A percentile compares a stretch with the other conserved stretches of the same genome.
Conservation (phyloP, 2,329 filamentous ascomycete genomes). For the Teratosphaeria nubilosa region DNA sequence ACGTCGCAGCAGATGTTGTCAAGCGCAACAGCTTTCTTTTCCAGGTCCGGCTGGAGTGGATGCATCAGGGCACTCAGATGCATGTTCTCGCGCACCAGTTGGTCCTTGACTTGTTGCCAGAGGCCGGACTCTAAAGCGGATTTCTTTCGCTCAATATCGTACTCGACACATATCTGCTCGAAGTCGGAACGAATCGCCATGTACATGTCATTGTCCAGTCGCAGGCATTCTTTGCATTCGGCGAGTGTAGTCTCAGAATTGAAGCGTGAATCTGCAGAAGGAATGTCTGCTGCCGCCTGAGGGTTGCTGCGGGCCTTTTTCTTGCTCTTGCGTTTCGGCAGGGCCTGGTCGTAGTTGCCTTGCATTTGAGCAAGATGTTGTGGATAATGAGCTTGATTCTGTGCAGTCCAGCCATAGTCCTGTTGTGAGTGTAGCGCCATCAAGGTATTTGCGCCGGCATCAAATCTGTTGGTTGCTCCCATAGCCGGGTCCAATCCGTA, state of each 20-base stretch:
- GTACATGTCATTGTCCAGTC: conserved; percentile 55
- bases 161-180: conserved; percentile 57
- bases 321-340: conserved; percentile 55
- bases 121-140: conserved; percentile 60
- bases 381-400: conserved; percentile 12
- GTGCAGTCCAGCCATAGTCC: conserved; percentile 4
- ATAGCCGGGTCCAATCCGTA: background rate
- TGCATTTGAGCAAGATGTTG: conserved; percentile 18
- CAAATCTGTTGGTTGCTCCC: background rate
- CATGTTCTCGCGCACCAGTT: conserved; percentile 52
- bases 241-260: conserved; percentile 75
- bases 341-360: conserved; percentile 48
- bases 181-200: conserved; percentile 56
- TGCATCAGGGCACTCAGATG: conserved; percentile 54
- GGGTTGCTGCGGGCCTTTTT: conserved; percentile 59
- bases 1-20: conserved; percentile 75
- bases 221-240: conserved; percentile 62
- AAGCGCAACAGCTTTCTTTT: conserved; percentile 57
- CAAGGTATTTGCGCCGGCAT: background rate
- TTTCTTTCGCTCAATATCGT: conserved; percentile 59
- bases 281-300: conserved; percentile 56
- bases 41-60: conserved; percentile 45
- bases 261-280: conserved; percentile 57
- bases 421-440: conserved; percentile 3
- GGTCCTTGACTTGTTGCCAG: conserved; percentile 63